Percentiles rank a stretch among this genome's conserved stretches.
Conservation (phyloP, 169 alveolate species). For the Plasmodium malariae region DNA sequence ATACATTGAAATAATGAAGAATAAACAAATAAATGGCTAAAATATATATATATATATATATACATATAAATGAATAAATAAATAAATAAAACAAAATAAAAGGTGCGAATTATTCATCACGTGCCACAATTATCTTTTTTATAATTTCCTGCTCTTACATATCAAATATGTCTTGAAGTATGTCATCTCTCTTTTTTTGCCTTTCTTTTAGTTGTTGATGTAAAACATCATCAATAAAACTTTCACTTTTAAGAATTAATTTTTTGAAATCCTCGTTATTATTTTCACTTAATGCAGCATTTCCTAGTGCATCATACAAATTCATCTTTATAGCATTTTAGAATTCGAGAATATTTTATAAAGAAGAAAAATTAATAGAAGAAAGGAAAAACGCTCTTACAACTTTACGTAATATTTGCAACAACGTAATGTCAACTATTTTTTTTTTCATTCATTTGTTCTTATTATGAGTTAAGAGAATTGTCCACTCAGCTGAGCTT, state of each 20-base stretch:
- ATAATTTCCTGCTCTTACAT: slow-evolving; percentile 40
- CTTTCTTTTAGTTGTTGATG: slow-evolving; percentile 64
- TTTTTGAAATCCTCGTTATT: slow-evolving; percentile 51
- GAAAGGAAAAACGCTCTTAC: not conserved
- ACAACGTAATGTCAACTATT: too few relatives aligned
- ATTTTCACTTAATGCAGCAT: slow-evolving; percentile 63
- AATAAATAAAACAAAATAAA: not conserved
- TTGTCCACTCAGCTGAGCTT: too few relatives aligned
- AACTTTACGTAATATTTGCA: too few relatives aligned
- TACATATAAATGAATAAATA: not conserved
- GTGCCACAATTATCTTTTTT: too few relatives aligned
- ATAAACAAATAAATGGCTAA: too few relatives aligned
- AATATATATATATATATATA: not conserved
- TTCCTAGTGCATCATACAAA: slow-evolving; percentile 52
- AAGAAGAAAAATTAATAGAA: not conserved
- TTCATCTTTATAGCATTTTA: slow-evolving; percentile 43
- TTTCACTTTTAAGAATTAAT: slow-evolving; percentile 69
- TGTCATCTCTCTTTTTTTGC: slow-evolving; percentile 72
- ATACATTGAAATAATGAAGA: too few relatives aligned
- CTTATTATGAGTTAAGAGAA: too few relatives aligned
- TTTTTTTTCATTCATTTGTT: too few relatives aligned
- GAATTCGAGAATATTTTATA: not conserved
- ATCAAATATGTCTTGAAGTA: slow-evolving; percentile 75
- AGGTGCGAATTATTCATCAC: too few relatives aligned
- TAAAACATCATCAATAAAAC: slow-evolving; percentile 73